Evolutionary conservation across 2,329 filamentous ascomycete species (phyloP).

Genomic region (Fusarium papillatum): DNA sequence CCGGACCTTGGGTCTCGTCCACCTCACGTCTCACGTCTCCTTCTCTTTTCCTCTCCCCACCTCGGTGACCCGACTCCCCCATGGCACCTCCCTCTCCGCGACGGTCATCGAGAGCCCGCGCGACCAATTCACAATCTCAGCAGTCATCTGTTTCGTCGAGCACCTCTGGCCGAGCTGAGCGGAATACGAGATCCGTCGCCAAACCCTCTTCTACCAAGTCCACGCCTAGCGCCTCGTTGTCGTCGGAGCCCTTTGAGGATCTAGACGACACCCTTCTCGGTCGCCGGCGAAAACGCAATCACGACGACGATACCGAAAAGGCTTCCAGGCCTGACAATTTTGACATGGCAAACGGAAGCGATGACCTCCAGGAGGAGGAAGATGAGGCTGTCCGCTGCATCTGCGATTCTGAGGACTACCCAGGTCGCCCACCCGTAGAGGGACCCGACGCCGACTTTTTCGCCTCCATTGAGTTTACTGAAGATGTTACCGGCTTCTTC

Average conservation of each 20-base stretch:
- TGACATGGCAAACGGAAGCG: constrained; percentile 73
- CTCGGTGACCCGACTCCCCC: constrained; percentile 50
- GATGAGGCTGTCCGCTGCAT: constrained; percentile 97
- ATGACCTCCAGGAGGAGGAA: constrained; percentile 81
- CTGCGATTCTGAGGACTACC: constrained; percentile 95
- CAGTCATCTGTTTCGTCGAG: constrained; percentile 86
- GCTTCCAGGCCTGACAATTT: constrained; percentile 56
- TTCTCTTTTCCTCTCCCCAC: constrained; percentile 45
- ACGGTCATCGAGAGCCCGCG: constrained; percentile 92
- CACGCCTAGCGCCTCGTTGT: constrained; percentile 79
- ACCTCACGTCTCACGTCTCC: constrained; percentile 11
- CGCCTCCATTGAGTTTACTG: constrained; percentile 74
- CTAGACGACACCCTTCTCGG: constrained; percentile 79
- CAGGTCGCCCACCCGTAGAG: constrained; percentile 80
- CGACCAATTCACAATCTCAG: constrained; percentile 80
- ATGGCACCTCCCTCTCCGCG: constrained; percentile 79
- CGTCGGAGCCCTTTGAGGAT: constrained; percentile 78
- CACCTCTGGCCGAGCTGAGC: constrained; percentile 81
- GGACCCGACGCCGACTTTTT: constrained; percentile 70
- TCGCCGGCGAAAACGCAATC: constrained; percentile 84
- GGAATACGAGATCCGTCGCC: constrained; percentile 78
- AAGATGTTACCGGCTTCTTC: constrained; percentile 94
- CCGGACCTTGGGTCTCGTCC: background rate
- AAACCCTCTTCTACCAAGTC: constrained; percentile 85
- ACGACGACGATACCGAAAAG: constrained; percentile 70